A percentile compares a stretch with the other conserved stretches of the same genome.
phyloP scores from a whole-genome alignment of 257 asterid genomes.

The Ilex aquifolium region DNA sequence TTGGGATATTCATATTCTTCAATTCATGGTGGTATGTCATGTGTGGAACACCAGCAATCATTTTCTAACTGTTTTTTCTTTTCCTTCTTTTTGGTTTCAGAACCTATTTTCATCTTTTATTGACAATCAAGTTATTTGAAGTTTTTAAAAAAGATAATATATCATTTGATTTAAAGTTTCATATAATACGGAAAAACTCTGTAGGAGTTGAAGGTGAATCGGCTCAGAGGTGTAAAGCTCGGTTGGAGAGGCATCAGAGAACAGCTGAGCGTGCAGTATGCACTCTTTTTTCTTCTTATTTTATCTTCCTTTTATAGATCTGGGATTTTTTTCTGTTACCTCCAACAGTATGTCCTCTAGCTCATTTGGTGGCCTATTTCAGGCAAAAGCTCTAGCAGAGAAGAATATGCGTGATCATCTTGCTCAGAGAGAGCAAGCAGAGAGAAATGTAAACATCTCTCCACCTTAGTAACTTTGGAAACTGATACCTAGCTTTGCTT shows the following conservation, averaged over 20 bases:
- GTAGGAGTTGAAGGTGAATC: slow-evolving; percentile 84
- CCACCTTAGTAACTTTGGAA: slow-evolving; percentile 17
- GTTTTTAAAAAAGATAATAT: slow-evolving; percentile 3
- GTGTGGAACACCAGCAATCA: slow-evolving; percentile 4
- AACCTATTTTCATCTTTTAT: not conserved
- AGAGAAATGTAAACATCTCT: slow-evolving; percentile 57
- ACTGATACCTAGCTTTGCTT: slow-evolving; percentile 16
- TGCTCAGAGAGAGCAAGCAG: slow-evolving; percentile 82
- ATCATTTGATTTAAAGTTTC: slow-evolving; percentile 6
- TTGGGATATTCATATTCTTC: slow-evolving; percentile 43
- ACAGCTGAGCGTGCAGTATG: slow-evolving; percentile 94
- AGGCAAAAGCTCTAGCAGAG: slow-evolving; percentile 97
- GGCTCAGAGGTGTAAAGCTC: slow-evolving; percentile 88
- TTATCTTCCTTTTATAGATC: slow-evolving; percentile 5
- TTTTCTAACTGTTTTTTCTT: not conserved
- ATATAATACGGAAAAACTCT: slow-evolving; percentile 16
- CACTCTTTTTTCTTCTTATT: slow-evolving; percentile 20
- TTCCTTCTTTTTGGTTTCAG: not conserved
- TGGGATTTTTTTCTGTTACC: not conserved
- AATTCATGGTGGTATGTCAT: slow-evolving; percentile 52
- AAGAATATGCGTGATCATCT: slow-evolving; percentile 90
- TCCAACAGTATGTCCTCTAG: slow-evolving; percentile 5
- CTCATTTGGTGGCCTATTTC: slow-evolving; percentile 24
- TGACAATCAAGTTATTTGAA: slow-evolving; percentile 4
- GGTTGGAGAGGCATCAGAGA: slow-evolving; percentile 84